Conservation (phyloP, 805 yeast genomes). For the Maudiozyma barnettii region DNA sequence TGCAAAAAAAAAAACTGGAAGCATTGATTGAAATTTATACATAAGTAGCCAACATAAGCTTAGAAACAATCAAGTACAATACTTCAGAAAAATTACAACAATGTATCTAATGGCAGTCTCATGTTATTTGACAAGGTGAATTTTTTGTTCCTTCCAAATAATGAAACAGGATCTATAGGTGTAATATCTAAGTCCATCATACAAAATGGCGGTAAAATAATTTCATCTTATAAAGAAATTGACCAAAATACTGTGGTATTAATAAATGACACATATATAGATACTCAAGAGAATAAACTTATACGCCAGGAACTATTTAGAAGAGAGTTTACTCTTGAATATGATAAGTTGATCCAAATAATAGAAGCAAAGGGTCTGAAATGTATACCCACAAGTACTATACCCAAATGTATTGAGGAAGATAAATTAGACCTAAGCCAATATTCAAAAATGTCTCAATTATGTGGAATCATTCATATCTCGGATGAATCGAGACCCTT, state of each 20-base stretch:
- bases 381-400: conserved; percentile 10
- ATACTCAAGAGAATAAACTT: conserved; percentile 5
- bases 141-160: conserved; percentile 18
- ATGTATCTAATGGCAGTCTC: not conserved
- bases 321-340: conserved; percentile 15
- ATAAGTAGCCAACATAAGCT: no score
- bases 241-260: conserved; percentile 10
- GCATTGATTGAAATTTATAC: no score
- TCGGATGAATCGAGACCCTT: not conserved
- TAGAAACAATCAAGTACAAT: no score
- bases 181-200: conserved; percentile 12
- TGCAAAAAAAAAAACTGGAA: no score
- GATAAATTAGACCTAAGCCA: conserved; percentile 2
- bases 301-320: conserved; percentile 12
- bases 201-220: conserved; percentile 17
- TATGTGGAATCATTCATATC: not conserved
- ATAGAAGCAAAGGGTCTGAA: conserved; percentile 5
- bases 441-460: not conserved
- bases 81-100: not conserved
- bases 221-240: conserved; percentile 3
- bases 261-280: conserved; percentile 21
- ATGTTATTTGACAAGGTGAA: conserved; percentile 5
- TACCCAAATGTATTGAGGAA: conserved; percentile 15
- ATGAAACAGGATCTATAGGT: conserved; percentile 6
- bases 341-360: conserved; percentile 4